phyloP scores from a whole-genome alignment of 768 basidiomycete genomes.

The Podaxis sp. region DNA sequence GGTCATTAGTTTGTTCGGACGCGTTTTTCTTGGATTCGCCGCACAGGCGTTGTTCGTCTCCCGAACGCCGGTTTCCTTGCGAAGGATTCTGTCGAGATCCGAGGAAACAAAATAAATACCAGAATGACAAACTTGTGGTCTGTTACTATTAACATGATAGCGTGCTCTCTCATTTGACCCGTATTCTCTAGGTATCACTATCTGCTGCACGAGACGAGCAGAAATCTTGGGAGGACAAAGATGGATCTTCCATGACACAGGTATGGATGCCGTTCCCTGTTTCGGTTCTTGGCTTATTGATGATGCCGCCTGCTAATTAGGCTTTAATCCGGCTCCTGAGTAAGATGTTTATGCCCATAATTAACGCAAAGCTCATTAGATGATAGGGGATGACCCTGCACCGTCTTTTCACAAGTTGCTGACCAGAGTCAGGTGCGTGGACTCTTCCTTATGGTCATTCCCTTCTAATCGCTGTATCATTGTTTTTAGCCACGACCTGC shows the following conservation, averaged over 20 bases:
- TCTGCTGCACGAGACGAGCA: conserved; percentile 39
- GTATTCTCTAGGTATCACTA: conserved; percentile 30
- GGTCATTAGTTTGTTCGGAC: not conserved
- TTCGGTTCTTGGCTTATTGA: not conserved
- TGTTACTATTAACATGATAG: conserved; percentile 11
- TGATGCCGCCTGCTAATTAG: not conserved
- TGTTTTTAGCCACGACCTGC: conserved; percentile 30
- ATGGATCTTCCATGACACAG: conserved; percentile 39
- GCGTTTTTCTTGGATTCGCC: conserved; percentile 13
- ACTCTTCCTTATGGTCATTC: no score
- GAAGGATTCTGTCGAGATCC: conserved; percentile 11
- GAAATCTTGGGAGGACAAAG: conserved; percentile 34
- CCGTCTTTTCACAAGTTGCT: conserved; percentile 30
- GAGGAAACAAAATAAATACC: not conserved
- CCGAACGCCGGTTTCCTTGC: conserved; percentile 29
- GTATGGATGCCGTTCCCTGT: conserved; percentile 15
- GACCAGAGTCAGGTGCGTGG: conserved; percentile 29
- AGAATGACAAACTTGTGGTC: conserved; percentile 31
- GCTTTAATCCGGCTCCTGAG: not conserved
- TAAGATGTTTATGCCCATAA: not conserved
- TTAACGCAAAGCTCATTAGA: not conserved
- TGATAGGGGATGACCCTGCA: conserved; percentile 28
- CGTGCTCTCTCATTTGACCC: not conserved
- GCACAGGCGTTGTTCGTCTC: conserved; percentile 27
- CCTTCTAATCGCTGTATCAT: not conserved